These are phyloP conservation scores for Pulicaria dysenterica DNA, from an alignment of 129 eudicot species.

Conservation along the genomic window DNA sequence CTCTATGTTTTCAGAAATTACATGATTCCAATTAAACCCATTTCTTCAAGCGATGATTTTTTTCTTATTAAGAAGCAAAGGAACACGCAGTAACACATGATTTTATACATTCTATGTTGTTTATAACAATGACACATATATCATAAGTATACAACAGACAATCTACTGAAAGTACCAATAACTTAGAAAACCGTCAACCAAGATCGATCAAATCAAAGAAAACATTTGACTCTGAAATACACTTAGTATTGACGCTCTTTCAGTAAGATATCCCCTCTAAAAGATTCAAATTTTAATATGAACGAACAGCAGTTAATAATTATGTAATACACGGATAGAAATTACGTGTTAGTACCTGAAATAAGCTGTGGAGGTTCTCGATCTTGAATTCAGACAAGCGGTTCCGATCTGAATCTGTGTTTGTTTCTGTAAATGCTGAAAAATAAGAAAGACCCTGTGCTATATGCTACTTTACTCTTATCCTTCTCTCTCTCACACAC, in stretches of 20 bases:
- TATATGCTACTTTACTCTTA: slow-evolving; percentile 17
- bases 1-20: background rate
- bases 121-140: too few relatives aligned
- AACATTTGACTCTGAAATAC: too few relatives aligned
- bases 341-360: slow-evolving; percentile 15
- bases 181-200: too few relatives aligned
- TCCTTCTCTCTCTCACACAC: background rate
- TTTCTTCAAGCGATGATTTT: background rate
- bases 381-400: slow-evolving; percentile 4
- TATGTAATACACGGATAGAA: background rate
- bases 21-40: background rate
- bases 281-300: background rate
- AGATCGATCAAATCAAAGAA: too few relatives aligned
- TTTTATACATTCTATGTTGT: too few relatives aligned
- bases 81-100: background rate
- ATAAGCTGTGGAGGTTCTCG: background rate
- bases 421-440: slow-evolving; percentile 19
- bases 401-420: slow-evolving; percentile 33
- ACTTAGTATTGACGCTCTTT: too few relatives aligned
- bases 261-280: too few relatives aligned
- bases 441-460: background rate
- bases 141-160: too few relatives aligned
- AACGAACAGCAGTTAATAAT: slow-evolving; percentile 1
- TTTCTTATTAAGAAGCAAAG: background rate
- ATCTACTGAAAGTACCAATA: too few relatives aligned